A percentile compares a stretch with the other conserved stretches of the same genome.
Conservation (phyloP, 2,329 filamentous ascomycete genomes). For the Aspergillus sp. region DNA sequence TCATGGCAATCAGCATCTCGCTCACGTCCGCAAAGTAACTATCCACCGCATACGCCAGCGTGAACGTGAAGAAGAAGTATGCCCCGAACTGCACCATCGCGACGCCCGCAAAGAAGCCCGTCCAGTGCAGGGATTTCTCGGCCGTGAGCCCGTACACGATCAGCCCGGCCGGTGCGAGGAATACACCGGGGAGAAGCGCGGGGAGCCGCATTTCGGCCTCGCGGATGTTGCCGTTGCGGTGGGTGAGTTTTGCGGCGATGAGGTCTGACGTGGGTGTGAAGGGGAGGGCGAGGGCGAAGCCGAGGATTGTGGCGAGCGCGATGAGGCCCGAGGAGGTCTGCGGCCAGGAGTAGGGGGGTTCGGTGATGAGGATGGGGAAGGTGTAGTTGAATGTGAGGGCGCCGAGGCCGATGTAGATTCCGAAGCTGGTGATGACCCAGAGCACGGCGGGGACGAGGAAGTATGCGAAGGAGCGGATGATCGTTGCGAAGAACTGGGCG, state of each 20-base stretch:
- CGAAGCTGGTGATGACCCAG: conserved; percentile 54
- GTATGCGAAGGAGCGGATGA: conserved; percentile 49
- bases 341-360: conserved; percentile 49
- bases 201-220: conserved; percentile 42
- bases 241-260: conserved; percentile 39
- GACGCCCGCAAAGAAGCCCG: conserved; percentile 51
- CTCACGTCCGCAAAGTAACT: conserved; percentile 59
- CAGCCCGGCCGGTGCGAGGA: conserved; percentile 32
- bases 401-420: conserved; percentile 51
- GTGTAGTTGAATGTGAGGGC: conserved; percentile 53
- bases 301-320: conserved; percentile 39
- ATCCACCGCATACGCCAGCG: conserved; percentile 62
- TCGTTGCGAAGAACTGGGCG: conserved; percentile 47
- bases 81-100: conserved; percentile 51
- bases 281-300: conserved; percentile 45
- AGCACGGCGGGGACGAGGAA: conserved; percentile 51
- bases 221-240: conserved; percentile 39
- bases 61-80: conserved; percentile 60
- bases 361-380: conserved; percentile 50
- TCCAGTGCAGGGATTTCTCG: conserved; percentile 33
- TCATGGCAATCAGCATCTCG: conserved; percentile 63
- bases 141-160: conserved; percentile 35
- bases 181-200: conserved; percentile 24
- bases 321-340: conserved; percentile 48
- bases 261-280: conserved; percentile 45